These are phyloP conservation scores for Eucalyptus albens DNA, from an alignment of 345 rosid genomes.

Conservation along the genomic window DNA sequence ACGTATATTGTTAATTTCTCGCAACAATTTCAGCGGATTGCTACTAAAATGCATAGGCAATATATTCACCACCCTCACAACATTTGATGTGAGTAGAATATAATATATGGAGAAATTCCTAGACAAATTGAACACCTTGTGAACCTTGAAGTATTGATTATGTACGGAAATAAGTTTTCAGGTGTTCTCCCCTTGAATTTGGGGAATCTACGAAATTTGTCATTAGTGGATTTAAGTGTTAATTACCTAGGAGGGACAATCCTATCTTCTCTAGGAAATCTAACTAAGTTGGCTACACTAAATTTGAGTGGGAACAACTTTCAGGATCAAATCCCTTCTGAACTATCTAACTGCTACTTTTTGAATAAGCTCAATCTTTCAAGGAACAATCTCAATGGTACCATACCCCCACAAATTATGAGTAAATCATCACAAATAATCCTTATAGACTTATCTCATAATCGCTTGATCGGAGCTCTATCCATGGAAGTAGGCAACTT, in stretches of 20 bases:
- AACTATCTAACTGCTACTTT: not conserved
- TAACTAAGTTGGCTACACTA: fast-evolving
- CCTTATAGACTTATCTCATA: not conserved
- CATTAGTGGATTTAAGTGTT: fast-evolving
- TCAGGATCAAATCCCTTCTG: not conserved
- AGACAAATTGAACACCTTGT: not conserved
- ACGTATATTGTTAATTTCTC: not conserved
- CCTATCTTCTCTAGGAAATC: not conserved
- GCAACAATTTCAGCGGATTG: not conserved
- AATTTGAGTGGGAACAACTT: not conserved
- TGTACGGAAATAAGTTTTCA: not conserved
- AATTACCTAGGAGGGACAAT: not conserved
- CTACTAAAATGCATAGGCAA: not conserved
- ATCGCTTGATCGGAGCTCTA: not conserved
- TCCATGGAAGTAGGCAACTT: not conserved
- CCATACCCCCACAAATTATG: not conserved
- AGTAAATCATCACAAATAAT: not conserved
- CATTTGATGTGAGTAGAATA: not conserved
- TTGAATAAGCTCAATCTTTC: not conserved
- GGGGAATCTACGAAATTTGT: not conserved
- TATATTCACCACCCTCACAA: not conserved
- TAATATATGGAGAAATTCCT: not conserved
- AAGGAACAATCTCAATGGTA: not conserved
- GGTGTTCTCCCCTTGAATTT: not conserved
- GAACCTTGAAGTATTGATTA: not conserved